Conservation (phyloP, 2,329 filamentous ascomycete species). For the Fusarium sp. region DNA sequence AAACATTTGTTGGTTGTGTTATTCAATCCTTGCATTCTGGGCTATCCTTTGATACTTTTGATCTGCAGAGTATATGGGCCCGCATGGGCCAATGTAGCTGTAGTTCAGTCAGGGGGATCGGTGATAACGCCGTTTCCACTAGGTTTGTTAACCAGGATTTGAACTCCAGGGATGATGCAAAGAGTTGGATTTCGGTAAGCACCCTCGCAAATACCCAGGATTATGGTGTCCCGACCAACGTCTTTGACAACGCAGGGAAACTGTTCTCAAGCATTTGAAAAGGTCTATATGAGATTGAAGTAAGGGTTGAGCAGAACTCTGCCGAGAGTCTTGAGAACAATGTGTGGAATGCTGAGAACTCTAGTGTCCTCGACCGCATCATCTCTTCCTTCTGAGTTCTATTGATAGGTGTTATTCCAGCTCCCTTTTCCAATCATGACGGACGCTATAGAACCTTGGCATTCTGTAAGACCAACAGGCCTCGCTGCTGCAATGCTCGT, state of each 20-base stretch:
- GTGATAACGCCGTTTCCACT: no score
- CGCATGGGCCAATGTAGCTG: no score
- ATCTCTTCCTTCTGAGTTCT: background rate
- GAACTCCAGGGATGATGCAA: no score
- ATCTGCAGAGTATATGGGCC: no score
- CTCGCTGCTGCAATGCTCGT: constrained; percentile 14
- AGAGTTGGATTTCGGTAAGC: no score
- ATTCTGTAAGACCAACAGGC: constrained; percentile 3
- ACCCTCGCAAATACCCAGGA: no score
- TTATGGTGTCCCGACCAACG: background rate
- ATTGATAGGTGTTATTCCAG: background rate
- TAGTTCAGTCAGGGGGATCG: no score
- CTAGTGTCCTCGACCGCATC: background rate
- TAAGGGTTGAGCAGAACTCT: background rate
- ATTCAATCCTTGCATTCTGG: no score
- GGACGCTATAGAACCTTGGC: constrained; percentile 2
- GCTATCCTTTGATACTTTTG: no score
- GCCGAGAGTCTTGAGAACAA: background rate
- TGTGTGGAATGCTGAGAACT: background rate
- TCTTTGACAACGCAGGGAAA: background rate
- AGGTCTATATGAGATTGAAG: background rate
- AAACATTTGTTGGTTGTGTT: no score
- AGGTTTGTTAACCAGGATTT: no score
- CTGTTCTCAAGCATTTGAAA: background rate
- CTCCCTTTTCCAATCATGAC: constrained; percentile 1